Evolutionary conservation across 305 asterid species (phyloP), one percentile per base, ranked within the genome.

Genomic region (Fraxinus paxiana): DNA sequence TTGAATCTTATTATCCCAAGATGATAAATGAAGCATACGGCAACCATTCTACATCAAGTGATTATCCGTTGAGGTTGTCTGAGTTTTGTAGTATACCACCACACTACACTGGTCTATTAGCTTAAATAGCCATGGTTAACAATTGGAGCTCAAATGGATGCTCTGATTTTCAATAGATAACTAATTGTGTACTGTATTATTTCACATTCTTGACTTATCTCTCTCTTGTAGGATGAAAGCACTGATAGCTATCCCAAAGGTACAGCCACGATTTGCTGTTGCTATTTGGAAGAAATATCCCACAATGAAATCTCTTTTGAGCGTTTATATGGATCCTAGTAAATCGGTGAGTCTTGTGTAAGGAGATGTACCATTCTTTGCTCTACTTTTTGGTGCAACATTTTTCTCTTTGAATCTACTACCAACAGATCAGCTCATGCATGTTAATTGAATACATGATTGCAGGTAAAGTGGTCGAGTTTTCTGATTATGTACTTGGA

Each of bases 271-370:
- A 82, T 91, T 87, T 83, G 97, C 99, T 70, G 83, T 95, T 41
- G 93, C 99, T 77, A 92, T 95, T 83, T 87, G 97, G 94, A 94
- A 94, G 92, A 92, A 90, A 84, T 94, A 91, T 88, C 97, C 99
- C 71, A 90, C 98, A 31, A 92, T 95, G 99, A 92, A 90, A 90
- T 93, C 99, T 81, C 98, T 95, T 85, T 82, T 95, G 85, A 87
- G 85, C 67, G 91, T 92, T 79, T 94, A 95, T 91, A 90, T 93
- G 99, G 97, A 95, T 85, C 93, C 97, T 41, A 85, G 88, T 81
- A 93, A 88, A 92, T 89, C 97, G 63, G 98, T 94, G 86, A 86
- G 99, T 87, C 59, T 71, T 46, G 73, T 18, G 20, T 56, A 41
- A 28, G 28, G 34, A 63, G 34, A 41, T 77, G 9, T 79, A 8